Base-by-base conservation (phyloP, 495 filamentous ascomycete species). In the Trichoderma gamsii region DNA sequence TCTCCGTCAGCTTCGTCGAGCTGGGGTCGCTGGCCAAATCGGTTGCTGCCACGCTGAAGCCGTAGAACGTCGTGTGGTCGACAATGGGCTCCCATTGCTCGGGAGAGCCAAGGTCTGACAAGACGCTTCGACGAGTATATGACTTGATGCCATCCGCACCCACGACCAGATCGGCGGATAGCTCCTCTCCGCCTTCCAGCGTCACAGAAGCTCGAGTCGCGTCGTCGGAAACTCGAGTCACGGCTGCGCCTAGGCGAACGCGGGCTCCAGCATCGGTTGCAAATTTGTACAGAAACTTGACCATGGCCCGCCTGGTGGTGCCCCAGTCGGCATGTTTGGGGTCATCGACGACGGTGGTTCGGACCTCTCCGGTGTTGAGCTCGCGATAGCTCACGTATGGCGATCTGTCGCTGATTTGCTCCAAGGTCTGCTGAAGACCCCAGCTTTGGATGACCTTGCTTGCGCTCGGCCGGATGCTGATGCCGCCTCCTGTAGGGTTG, bases 101-200 rank as follows among this genome's bases (percentile, higher is more conserved):
- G 27, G 7, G 23, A 16, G 56, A 3, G 25, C 56, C 56, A 0
- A 61, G 25, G 25, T 61, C 56, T 61, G 56, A 61, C 0, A 83
- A 73, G 13, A 83, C 80, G 4, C 80, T 74, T 32, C 81, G 79
- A 32, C 81, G 71, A 0, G 81, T 77, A 11, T 73, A 71, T 1
- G 79, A 82, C 69, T 82, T 82, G 70, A 83, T 83, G 27, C 82
- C 83, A 70, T 82, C 79, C 9, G 75, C 74, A 3, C 73, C 75
- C 7, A 78, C 70, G 6, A 79, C 68, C 9, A 77, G 65, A 52
- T 79, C 76, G 18, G 75, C 76, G 0, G 56, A 59, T 11, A 72
- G 67, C 69, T 76, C 71, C 32, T 71, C 69, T 49, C 77, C 73
- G 43, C 75, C 79, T 4, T 75, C 79, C n/a, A 82, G 73, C 3